These are phyloP conservation scores for Phialophora expanda DNA, from an alignment of 2,329 filamentous ascomycete species.

Conservation along the genomic window DNA sequence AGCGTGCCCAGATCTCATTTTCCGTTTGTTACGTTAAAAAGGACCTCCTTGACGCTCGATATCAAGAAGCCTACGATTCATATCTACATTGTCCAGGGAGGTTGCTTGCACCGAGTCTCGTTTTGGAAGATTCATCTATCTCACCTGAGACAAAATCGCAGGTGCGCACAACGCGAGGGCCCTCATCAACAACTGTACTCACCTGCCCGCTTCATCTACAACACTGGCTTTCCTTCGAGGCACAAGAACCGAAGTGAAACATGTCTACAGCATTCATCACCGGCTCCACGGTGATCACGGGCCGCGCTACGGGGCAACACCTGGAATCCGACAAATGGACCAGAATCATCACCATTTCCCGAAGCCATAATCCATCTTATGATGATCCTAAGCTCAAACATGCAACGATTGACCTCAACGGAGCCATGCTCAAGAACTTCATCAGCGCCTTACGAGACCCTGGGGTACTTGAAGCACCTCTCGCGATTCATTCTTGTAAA, in stretches of 20 bases:
- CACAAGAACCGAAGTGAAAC: background rate
- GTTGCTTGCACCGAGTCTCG: background rate
- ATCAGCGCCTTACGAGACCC: constrained; percentile 53
- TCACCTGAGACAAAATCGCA: background rate
- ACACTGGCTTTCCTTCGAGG: background rate
- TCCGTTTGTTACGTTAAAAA: background rate
- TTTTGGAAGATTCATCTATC: background rate
- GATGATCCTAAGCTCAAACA: background rate
- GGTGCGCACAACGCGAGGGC: too few species aligned
- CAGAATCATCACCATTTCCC: background rate
- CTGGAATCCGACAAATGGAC: background rate
- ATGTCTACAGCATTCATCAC: background rate
- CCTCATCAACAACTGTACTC: background rate
- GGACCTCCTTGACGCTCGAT: background rate
- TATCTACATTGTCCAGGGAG: background rate
- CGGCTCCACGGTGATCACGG: background rate
- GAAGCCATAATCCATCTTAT: background rate
- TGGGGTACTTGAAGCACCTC: constrained; percentile 49
- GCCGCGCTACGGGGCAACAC: background rate
- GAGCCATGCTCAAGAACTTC: constrained; percentile 56
- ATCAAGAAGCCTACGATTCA: background rate
- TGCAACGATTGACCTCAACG: constrained; percentile 41
- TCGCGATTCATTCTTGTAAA: constrained; percentile 48
- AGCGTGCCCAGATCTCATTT: background rate
- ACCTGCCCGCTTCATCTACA: background rate